Conservation (phyloP, 2,329 filamentous ascomycete genomes). For the Metarhizium robertsii region DNA sequence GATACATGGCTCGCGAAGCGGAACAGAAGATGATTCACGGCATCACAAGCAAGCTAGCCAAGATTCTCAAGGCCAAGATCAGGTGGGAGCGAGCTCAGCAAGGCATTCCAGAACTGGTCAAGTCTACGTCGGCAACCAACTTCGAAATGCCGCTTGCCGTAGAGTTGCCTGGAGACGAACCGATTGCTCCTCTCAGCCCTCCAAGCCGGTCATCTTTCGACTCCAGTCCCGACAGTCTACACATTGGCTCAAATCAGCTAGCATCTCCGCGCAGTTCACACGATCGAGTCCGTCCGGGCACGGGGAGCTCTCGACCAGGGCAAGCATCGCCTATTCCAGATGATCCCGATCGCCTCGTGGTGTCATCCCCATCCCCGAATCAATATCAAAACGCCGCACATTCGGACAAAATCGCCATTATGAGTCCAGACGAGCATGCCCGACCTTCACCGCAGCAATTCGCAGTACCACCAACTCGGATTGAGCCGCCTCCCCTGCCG, state of each 20-base stretch:
- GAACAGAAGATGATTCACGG: slow-evolving; percentile 71
- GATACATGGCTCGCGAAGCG: slow-evolving; percentile 65
- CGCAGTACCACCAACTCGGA: slow-evolving; percentile 23
- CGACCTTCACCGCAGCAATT: slow-evolving; percentile 25
- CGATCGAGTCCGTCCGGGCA: slow-evolving; percentile 31
- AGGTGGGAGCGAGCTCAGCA: slow-evolving; percentile 47
- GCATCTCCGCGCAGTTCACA: slow-evolving; percentile 42
- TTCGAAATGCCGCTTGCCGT: slow-evolving; percentile 39
- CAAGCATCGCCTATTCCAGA: slow-evolving; percentile 24
- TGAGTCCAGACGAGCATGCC: slow-evolving; percentile 49
- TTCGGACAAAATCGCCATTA: slow-evolving; percentile 60
- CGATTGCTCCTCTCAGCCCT: slow-evolving; percentile 27
- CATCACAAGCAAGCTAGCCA: slow-evolving; percentile 71
- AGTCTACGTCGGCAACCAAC: slow-evolving; percentile 31
- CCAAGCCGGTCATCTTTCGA: slow-evolving; percentile 46
- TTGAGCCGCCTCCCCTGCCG: slow-evolving; percentile 61
- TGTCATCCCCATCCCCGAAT: slow-evolving; percentile 46
- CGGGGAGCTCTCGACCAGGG: slow-evolving; percentile 20
- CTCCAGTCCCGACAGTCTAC: slow-evolving; percentile 42
- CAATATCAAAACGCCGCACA: slow-evolving; percentile 51
- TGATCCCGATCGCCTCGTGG: slow-evolving; percentile 43
- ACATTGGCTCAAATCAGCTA: slow-evolving; percentile 25
- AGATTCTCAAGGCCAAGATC: slow-evolving; percentile 68
- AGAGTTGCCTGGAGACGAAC: slow-evolving; percentile 49
- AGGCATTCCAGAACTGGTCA: slow-evolving; percentile 33